Base-by-base conservation (phyloP, 768 basidiomycete genomes). In the Mycena venus region DNA sequence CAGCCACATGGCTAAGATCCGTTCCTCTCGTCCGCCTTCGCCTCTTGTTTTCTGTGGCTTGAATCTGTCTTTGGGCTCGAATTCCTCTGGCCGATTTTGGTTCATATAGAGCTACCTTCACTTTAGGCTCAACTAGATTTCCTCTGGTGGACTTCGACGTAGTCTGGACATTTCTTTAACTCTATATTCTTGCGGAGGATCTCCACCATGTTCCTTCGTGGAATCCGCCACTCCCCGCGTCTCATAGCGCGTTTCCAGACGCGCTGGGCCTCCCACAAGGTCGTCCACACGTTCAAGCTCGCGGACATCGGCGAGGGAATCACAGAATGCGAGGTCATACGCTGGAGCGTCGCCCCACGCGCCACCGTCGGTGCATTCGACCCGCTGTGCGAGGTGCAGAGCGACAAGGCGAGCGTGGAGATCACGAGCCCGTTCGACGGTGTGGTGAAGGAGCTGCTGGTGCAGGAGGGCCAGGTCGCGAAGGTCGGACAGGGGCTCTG, bases 251-350 rank as follows among this genome's bases (percentile, higher is more conserved):
- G 42, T 42, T 66, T 66, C 31, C 55, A 63, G 29, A 31, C 51
- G 4, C 61, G 62, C 32, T 66, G 53, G 19, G 62, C 70, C 27
- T 66, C 62, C 63, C 63, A 63, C 32, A 62, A 31, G 5, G 60
- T 55, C 25, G 21, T 23, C 15, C 86, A 93, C 69, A 89, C 86
- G 11, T 95, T 95, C 86, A 94, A 91, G 70, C 90, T 95, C 47
- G 94, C 94, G 1, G 94, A 96, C 81, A 95, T 96, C 79, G 95
- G 96, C 5, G 95, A 96, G 83, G 96, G 96, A 7, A 96, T 97
- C 76, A 96, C 95, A 27, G 95, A 97, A 82, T 95, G 94, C 79
- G 95, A 97, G 83, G 89, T 97, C 75, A 91, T 97, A 58, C 93
- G 92, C 82, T 97, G 96, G 95, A 91, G 84, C 65, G 89, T 95